A percentile compares a stretch with the other conserved stretches of the same genome.
phyloP scores from a whole-genome alignment of 2,329 filamentous ascomycete genomes.

The Alternaria gansuensis region DNA sequence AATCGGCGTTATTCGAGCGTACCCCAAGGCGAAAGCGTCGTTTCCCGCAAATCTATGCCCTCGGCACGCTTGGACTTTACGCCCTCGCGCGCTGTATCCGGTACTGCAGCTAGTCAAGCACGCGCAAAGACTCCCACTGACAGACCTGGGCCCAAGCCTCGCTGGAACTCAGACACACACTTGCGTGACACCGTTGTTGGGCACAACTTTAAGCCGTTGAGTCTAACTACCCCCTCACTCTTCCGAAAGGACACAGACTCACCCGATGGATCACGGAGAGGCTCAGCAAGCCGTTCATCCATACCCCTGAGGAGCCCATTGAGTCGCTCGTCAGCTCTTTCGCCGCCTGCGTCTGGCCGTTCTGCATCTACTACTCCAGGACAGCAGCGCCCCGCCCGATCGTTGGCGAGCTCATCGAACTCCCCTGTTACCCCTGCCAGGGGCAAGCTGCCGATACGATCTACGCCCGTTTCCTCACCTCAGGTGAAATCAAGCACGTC shows the following conservation, averaged over 20 bases:
- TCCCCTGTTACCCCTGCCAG: slow-evolving; percentile 45
- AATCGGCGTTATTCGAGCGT: slow-evolving; percentile 61
- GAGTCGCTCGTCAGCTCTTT: slow-evolving; percentile 38
- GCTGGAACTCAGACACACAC: slow-evolving; percentile 53
- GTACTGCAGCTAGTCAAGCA: slow-evolving; percentile 36
- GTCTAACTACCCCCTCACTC: slow-evolving; percentile 48
- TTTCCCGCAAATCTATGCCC: slow-evolving; percentile 34
- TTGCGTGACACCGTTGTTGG: slow-evolving; percentile 52
- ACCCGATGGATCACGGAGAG: slow-evolving; percentile 33
- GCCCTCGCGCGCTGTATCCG: slow-evolving; percentile 38
- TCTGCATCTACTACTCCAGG: slow-evolving; percentile 46
- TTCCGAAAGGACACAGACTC: slow-evolving; percentile 36
- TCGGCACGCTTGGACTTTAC: slow-evolving; percentile 32
- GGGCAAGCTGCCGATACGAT: slow-evolving; percentile 30
- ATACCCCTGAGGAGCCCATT: slow-evolving; percentile 51
- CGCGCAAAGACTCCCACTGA: slow-evolving; percentile 44
- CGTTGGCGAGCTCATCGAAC: slow-evolving; percentile 43
- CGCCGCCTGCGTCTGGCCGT: slow-evolving; percentile 33
- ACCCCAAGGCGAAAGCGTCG: slow-evolving; percentile 46
- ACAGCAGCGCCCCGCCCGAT: slow-evolving; percentile 38
- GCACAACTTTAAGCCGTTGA: slow-evolving; percentile 51
- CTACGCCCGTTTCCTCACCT: slow-evolving; percentile 34
- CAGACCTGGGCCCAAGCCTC: slow-evolving; percentile 44
- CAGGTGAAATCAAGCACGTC: slow-evolving; percentile 32
- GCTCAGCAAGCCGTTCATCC: slow-evolving; percentile 41